These are phyloP conservation scores for Ploettnerulaceae sp. DNA, from an alignment of 2,329 filamentous ascomycete species.

Conservation along the genomic window DNA sequence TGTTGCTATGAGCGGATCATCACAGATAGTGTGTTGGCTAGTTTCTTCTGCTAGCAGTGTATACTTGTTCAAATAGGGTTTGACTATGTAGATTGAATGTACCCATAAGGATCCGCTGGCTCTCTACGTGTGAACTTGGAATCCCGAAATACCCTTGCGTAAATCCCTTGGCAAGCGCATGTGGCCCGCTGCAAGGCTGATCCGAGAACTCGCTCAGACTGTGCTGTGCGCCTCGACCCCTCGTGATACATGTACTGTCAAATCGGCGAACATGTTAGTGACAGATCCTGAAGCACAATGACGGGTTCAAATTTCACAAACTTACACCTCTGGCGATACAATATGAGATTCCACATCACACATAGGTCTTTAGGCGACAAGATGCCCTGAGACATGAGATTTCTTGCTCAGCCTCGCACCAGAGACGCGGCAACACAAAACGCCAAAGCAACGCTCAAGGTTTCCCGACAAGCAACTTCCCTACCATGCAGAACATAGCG, in stretches of 20 bases:
- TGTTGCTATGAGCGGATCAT: not conserved
- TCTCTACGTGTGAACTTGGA: no score
- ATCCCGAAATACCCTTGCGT: not conserved
- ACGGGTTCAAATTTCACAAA: not conserved
- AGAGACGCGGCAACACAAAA: constrained; percentile 5
- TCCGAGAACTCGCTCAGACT: no score
- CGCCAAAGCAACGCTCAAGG: not conserved
- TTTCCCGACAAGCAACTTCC: not conserved
- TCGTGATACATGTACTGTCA: no score
- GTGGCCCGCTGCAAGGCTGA: constrained; percentile 3
- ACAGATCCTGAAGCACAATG: not conserved
- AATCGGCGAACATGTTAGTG: not conserved
- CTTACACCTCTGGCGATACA: not conserved
- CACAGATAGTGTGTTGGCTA: not conserved
- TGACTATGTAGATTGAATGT: not conserved
- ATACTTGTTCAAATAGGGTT: not conserved
- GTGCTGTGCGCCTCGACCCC: no score
- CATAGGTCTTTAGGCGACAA: not conserved
- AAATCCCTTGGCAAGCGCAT: constrained; percentile 3
- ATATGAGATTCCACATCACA: not conserved
- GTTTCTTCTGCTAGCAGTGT: not conserved
- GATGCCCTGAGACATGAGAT: not conserved
- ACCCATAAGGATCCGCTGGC: not conserved
- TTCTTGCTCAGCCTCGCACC: constrained; percentile 15
- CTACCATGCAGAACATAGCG: constrained; percentile 1